phyloP scores from a whole-genome alignment of 1,139 yeast genomes.

The Ogataea hybrid region DNA sequence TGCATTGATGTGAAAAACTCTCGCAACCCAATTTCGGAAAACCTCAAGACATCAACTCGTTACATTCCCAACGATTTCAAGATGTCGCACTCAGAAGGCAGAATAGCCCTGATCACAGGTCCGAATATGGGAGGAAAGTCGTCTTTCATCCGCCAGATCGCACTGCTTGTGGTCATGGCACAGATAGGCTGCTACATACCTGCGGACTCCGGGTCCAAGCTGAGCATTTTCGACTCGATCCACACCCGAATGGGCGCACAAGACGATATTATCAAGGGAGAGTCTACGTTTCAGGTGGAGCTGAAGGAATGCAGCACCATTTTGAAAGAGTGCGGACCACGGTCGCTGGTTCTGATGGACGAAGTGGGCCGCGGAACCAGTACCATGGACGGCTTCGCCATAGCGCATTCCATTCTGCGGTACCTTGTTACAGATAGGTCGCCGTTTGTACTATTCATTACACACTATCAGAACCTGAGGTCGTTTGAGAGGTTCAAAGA shows the following conservation, averaged over 20 bases:
- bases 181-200: constrained; percentile 48
- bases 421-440: constrained; percentile 48
- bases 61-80: constrained; percentile 72
- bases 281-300: constrained; percentile 77
- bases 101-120: constrained; percentile 59
- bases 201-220: constrained; percentile 39
- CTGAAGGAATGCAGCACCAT: constrained; percentile 64
- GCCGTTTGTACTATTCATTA: constrained; percentile 73
- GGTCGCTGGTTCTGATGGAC: constrained; percentile 59
- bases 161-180: constrained; percentile 52
- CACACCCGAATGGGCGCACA: constrained; percentile 68
- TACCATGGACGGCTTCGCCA: constrained; percentile 84
- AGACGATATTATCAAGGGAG: constrained; percentile 65
- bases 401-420: constrained; percentile 74
- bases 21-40: constrained; percentile 80
- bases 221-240: constrained; percentile 62
- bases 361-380: constrained; percentile 84
- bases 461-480: constrained; percentile 81
- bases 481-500: constrained; percentile 42
- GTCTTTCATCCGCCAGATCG: constrained; percentile 64
- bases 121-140: constrained; percentile 82
- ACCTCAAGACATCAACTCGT: constrained; percentile 20
- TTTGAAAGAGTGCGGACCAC: constrained; percentile 41
- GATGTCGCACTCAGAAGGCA: constrained; percentile 42
- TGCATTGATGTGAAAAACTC: constrained; percentile 55